phyloP scores from a whole-genome alignment of 352 stramenopile genomes.

The Pythium pyrilobum region DNA sequence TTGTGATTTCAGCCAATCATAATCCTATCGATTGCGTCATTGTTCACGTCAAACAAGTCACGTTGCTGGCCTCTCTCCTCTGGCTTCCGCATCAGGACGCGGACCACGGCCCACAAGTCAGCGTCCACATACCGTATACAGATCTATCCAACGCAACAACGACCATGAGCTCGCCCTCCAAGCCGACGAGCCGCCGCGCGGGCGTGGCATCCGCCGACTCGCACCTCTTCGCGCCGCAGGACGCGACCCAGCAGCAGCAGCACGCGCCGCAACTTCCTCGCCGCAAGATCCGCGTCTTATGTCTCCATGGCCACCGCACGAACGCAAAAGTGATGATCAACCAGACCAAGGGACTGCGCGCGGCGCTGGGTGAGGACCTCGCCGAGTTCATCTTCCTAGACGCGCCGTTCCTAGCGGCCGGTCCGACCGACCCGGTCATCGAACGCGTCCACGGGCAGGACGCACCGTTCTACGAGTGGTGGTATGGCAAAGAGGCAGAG shows the following conservation, averaged over 20 bases:
- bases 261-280: neutral
- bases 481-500: slow-evolving; percentile 20
- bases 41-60: slow-evolving; percentile 28
- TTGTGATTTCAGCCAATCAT: neutral
- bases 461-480: slow-evolving; percentile 45
- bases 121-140: no score
- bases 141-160: neutral
- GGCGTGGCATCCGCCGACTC: neutral
- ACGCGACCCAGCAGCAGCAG: neutral
- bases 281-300: slow-evolving; percentile 21
- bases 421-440: slow-evolving; percentile 15
- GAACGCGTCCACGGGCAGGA: slow-evolving; percentile 18
- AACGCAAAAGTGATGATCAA: slow-evolving; percentile 26
- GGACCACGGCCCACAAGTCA: no score
- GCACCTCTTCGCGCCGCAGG: neutral
- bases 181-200: neutral
- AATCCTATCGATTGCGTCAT: neutral
- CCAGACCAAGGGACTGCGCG: slow-evolving; percentile 22
- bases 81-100: no score
- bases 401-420: slow-evolving; percentile 11
- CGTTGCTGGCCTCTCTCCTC: no score
- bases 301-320: slow-evolving; percentile 26
- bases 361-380: slow-evolving; percentile 15
- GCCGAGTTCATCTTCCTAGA: slow-evolving; percentile 29
- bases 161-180: slow-evolving; percentile 1